Conservation (phyloP, 257 asterid genomes). For the Linderniella brevidens region DNA sequence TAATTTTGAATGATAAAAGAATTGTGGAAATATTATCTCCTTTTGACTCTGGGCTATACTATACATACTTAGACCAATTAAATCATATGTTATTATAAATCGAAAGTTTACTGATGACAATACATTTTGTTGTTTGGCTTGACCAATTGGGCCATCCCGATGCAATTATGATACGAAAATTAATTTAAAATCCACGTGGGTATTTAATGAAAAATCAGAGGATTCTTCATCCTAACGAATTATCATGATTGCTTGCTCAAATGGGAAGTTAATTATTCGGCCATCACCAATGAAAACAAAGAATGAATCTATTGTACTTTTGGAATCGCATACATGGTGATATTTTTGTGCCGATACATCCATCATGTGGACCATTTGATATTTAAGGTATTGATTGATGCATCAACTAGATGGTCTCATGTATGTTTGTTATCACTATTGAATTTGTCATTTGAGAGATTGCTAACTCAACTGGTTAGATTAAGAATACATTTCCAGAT, state of each 20-base stretch:
- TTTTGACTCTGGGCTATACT: neutral
- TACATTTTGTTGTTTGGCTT: too few relatives aligned
- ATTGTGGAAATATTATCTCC: too few relatives aligned
- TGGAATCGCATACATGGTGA: neutral
- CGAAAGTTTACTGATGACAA: neutral
- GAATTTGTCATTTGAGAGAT: too few relatives aligned
- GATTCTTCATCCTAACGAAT: too few relatives aligned
- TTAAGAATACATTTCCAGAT: neutral
- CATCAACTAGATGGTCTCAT: neutral
- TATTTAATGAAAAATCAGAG: too few relatives aligned
- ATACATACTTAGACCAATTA: neutral
- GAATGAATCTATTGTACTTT: neutral
- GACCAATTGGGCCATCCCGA: neutral
- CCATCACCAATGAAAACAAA: neutral
- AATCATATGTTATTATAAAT: too few relatives aligned
- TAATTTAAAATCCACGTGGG: neutral
- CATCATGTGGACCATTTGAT: too few relatives aligned
- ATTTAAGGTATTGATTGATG: neutral
- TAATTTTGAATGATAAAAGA: too few relatives aligned
- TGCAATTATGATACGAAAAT: neutral
- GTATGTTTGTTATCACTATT: too few relatives aligned
- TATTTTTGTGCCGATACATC: too few relatives aligned
- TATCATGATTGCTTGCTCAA: too few relatives aligned
- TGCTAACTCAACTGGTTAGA: neutral
- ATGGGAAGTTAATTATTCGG: too few relatives aligned